Conservation (phyloP, 1,139 yeast species). For the Lodderomyces beijingensis region DNA sequence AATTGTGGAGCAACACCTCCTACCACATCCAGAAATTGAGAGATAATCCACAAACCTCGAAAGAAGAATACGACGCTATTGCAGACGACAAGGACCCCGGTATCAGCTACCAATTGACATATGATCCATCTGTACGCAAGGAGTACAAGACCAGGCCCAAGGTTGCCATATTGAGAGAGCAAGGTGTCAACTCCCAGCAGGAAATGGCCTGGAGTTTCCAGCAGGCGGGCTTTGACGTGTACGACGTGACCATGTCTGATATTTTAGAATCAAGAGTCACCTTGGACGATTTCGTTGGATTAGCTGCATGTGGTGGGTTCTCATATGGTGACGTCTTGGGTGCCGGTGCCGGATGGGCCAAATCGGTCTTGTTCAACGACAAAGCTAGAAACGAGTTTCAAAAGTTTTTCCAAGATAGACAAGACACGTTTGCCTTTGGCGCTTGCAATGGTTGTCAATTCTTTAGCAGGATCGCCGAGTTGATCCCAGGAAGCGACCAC, state of each 20-base stretch:
- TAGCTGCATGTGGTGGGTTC: constrained; percentile 99
- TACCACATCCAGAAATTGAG: constrained; percentile 86
- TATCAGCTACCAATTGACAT: constrained; percentile 73
- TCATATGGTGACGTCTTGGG: constrained; percentile 99
- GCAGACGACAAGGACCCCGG: constrained; percentile 88
- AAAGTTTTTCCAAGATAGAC: constrained; percentile 78
- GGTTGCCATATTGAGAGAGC: constrained; percentile 96
- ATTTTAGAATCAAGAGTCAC: constrained; percentile 67
- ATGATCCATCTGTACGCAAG: constrained; percentile 23
- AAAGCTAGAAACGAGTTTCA: constrained; percentile 71
- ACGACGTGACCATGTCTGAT: constrained; percentile 97
- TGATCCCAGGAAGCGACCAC: constrained; percentile 91
- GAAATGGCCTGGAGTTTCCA: constrained; percentile 98
- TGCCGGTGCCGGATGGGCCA: constrained; percentile 99
- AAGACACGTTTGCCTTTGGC: constrained; percentile 96
- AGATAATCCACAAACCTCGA: constrained; percentile 90
- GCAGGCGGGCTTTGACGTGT: constrained; percentile 89
- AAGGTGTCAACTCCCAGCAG: constrained; percentile 97
- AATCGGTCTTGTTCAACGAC: constrained; percentile 86
- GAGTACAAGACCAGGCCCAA: constrained; percentile 56
- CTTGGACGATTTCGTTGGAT: constrained; percentile 81
- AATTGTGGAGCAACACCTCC: constrained; percentile 85
- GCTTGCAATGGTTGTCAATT: constrained; percentile 99
- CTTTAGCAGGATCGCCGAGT: constrained; percentile 76
- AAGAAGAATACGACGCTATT: constrained; percentile 75